These are phyloP conservation scores for Saprolegnia diclina DNA, from an alignment of 352 stramenopile genomes.

Conservation along the genomic window DNA sequence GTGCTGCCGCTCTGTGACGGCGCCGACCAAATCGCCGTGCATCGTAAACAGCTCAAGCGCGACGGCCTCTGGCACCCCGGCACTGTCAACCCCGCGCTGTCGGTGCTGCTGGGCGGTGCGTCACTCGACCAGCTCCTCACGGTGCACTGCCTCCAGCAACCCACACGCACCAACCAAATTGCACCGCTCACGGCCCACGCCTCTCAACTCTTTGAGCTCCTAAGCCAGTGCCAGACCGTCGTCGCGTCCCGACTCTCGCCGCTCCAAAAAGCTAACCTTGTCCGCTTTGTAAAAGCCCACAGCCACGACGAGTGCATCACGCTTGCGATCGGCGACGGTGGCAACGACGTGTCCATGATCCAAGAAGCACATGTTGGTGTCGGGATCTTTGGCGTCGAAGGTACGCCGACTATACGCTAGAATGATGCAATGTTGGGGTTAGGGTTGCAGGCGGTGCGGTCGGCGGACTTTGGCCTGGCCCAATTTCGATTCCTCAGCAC, in stretches of 20 bases:
- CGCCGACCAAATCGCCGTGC: conserved; percentile 72
- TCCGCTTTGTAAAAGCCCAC: conserved; percentile 90
- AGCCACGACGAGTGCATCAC: conserved; percentile 42
- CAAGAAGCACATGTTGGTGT: conserved; percentile 98
- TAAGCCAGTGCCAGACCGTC: conserved; percentile 78
- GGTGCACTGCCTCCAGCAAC: conserved; percentile 28
- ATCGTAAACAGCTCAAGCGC: conserved; percentile 61
- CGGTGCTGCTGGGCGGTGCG: conserved; percentile 72
- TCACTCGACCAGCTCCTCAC: conserved; percentile 61
- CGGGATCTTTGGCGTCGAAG: conserved; percentile 96
- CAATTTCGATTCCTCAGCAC: conserved; percentile 71
- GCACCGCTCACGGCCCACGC: conserved; percentile 39
- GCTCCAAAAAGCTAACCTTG: conserved; percentile 90
- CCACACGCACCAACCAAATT: conserved; percentile 23
- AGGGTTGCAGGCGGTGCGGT: conserved; percentile 80
- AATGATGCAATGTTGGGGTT: background rate
- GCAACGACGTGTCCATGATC: conserved; percentile 99
- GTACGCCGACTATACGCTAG: background rate
- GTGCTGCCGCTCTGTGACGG: conserved; percentile 73
- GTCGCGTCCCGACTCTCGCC: conserved; percentile 84
- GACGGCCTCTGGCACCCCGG: conserved; percentile 72
- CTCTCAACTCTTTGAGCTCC: conserved; percentile 52
- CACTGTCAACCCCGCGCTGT: conserved; percentile 54
- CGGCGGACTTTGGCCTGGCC: conserved; percentile 80
- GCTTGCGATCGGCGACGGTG: conserved; percentile 97